Evolutionary conservation across 768 basidiomycete genomes (phyloP).

Genomic region (Trichaptum fuscoviolaceum): DNA sequence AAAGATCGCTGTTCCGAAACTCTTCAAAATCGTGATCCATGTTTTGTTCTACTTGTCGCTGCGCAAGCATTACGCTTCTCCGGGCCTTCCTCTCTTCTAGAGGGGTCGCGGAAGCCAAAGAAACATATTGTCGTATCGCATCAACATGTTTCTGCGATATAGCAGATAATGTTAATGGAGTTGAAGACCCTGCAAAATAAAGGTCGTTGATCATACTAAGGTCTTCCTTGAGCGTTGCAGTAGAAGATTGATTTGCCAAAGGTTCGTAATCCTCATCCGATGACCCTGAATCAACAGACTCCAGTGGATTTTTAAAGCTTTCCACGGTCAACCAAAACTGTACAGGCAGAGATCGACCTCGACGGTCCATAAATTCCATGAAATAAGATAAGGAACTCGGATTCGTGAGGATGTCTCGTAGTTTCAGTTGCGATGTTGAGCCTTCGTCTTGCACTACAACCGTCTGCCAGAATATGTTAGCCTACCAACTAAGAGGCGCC

Average conservation of each 20-base stretch:
- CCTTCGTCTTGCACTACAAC: constrained; percentile 35
- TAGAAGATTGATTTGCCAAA: constrained; percentile 46
- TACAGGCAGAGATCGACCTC: constrained; percentile 75
- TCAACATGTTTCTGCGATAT: constrained; percentile 70
- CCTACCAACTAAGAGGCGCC: not conserved
- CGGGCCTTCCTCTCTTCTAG: constrained; percentile 53
- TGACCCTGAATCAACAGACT: constrained; percentile 58
- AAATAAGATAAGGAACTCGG: constrained; percentile 91
- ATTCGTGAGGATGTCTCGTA: constrained; percentile 80
- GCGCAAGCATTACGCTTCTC: constrained; percentile 75
- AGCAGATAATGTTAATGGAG: constrained; percentile 52
- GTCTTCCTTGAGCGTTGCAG: constrained; percentile 73
- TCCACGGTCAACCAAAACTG: constrained; percentile 99
- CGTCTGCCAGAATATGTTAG: not conserved
- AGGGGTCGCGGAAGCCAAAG: constrained; percentile 35
- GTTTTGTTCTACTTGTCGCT: constrained; percentile 76
- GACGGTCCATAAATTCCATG: constrained; percentile 98
- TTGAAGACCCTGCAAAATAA: constrained; percentile 66
- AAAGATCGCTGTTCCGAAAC: constrained; percentile 85
- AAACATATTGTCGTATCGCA: constrained; percentile 55
- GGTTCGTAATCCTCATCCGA: constrained; percentile 59
- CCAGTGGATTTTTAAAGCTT: constrained; percentile 95
- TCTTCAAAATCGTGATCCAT: constrained; percentile 93
- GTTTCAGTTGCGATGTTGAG: constrained; percentile 45
- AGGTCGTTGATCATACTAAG: constrained; percentile 84